Percentiles rank a stretch among this genome's conserved stretches.
Conservation (phyloP, 164 flowering plant species). For the Paratinospora sagittata region DNA sequence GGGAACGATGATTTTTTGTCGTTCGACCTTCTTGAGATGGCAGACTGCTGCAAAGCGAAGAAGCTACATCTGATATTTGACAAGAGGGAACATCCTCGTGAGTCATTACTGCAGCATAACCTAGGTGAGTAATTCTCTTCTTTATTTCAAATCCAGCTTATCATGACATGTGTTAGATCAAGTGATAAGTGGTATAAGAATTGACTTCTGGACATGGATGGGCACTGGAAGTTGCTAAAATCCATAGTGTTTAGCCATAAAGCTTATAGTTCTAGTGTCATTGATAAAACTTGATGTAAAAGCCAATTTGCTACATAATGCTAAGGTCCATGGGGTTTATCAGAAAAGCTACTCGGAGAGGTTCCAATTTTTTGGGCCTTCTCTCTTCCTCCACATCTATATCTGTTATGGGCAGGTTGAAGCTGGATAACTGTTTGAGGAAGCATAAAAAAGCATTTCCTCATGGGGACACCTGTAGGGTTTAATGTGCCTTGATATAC, state of each 20-base stretch:
- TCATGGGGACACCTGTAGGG: no score
- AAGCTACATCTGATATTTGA: constrained; percentile 79
- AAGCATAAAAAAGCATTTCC: no score
- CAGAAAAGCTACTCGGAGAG: no score
- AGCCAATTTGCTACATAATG: no score
- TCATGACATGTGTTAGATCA: not conserved
- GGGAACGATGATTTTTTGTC: constrained; percentile 59
- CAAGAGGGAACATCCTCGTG: constrained; percentile 78
- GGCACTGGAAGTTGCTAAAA: not conserved
- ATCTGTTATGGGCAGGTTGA: not conserved
- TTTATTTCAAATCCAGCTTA: not conserved
- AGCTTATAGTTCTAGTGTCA: no score
- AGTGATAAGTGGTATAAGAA: no score
- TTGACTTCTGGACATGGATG: no score
- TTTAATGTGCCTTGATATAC: no score
- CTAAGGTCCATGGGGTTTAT: no score
- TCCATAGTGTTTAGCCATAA: not conserved
- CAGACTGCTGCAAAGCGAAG: constrained; percentile 85
- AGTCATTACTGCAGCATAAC: constrained; percentile 82
- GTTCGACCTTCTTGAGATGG: constrained; percentile 93
- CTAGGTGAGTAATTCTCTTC: constrained; percentile 71
- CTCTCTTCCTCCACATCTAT: no score
- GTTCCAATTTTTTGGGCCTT: no score
- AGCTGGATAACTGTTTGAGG: not conserved
- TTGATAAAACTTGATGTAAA: no score